Conservation (phyloP, 2,329 filamentous ascomycete species). For the Ophiostoma angusticollis region DNA sequence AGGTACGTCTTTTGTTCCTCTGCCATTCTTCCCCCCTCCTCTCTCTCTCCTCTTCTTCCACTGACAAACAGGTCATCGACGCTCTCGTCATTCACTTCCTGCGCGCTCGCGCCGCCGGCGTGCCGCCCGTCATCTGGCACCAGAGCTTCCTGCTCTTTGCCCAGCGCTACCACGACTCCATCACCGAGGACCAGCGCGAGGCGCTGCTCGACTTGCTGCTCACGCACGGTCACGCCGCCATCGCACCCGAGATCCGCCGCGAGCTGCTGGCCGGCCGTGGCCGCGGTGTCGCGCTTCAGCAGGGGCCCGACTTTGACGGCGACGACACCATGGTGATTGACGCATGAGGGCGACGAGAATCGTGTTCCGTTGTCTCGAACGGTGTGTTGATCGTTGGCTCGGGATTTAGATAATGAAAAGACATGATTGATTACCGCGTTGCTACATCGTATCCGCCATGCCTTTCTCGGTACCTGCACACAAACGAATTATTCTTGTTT, state of each 20-base stretch:
- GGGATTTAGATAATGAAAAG: constrained; percentile 4
- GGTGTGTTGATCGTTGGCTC: not conserved
- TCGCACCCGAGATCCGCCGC: constrained; percentile 80
- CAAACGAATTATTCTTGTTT: too few relatives aligned
- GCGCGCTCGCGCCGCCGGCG: constrained; percentile 9
- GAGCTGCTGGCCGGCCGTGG: constrained; percentile 82
- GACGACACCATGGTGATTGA: constrained; percentile 88
- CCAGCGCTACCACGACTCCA: constrained; percentile 88
- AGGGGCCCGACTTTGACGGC: constrained; percentile 46
- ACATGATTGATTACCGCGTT: constrained; percentile 4
- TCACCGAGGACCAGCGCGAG: constrained; percentile 81
- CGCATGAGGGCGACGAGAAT: too few relatives aligned
- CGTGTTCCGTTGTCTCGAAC: too few relatives aligned
- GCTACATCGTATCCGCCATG: too few relatives aligned
- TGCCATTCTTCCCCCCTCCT: too few relatives aligned
- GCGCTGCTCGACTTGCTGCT: constrained; percentile 78
- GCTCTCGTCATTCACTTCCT: constrained; percentile 94
- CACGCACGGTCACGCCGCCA: constrained; percentile 71
- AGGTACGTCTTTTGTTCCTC: constrained; percentile 52
- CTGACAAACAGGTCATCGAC: constrained; percentile 62
- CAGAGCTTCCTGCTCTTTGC: constrained; percentile 87
- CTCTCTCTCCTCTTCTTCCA: not conserved
- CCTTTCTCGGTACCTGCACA: too few relatives aligned
- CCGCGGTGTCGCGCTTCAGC: constrained; percentile 59
- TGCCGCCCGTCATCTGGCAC: constrained; percentile 86